Percentiles rank a stretch among this genome's conserved stretches.
Conservation (phyloP, 2,329 filamentous ascomycete genomes). For the Acarospora socialis region DNA sequence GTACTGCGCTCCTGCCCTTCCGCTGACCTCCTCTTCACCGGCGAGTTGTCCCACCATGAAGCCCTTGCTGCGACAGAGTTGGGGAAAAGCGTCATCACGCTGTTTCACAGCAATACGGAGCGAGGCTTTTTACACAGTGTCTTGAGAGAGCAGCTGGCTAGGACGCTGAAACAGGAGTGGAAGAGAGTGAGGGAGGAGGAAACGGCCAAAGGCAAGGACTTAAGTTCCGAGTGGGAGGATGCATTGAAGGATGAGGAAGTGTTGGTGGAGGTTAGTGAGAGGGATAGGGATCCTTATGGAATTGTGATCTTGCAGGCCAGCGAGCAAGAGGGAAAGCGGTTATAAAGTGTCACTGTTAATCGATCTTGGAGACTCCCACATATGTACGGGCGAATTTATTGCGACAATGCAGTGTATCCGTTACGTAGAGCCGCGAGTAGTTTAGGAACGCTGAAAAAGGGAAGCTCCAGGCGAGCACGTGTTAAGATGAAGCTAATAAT, state of each 20-base stretch:
- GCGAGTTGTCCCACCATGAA: conserved; percentile 87
- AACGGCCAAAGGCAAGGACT: conserved; percentile 20
- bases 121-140: conserved; percentile 62
- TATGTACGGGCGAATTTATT: no score
- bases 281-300: conserved; percentile 77
- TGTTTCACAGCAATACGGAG: conserved; percentile 92
- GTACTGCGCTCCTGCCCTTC: conserved; percentile 39
- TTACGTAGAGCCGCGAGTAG: no score
- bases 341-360: no score
- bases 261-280: conserved; percentile 59
- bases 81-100: conserved; percentile 65
- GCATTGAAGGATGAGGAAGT: conserved; percentile 40
- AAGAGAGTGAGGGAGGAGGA: conserved; percentile 30
- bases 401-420: no score
- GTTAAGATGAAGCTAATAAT: no score
- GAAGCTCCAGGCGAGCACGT: no score
- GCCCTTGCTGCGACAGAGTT: conserved; percentile 74
- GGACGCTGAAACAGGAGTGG: conserved; percentile 44
- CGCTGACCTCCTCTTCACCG: conserved; percentile 76
- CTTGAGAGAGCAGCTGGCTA: conserved; percentile 51
- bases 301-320: conserved; percentile 39
- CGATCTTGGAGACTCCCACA: no score
- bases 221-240: conserved; percentile 29
- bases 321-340: conserved; percentile 12
- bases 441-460: no score